Conservation (phyloP, 352 stramenopile species). For the Globisporangium splendens region DNA sequence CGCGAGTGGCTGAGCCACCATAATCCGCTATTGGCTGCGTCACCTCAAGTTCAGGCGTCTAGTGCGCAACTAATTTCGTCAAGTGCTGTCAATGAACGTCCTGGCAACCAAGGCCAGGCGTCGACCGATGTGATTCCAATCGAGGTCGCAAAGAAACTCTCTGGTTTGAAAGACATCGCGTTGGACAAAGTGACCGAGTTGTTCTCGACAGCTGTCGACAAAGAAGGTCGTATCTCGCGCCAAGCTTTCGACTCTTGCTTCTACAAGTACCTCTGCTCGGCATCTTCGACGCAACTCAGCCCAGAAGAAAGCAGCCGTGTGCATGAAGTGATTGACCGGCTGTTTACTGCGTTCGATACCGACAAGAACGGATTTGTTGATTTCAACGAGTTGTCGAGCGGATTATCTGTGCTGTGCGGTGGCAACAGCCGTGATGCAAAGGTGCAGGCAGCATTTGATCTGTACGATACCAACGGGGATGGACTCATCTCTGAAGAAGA, state of each 20-base stretch:
- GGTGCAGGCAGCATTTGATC: constrained; percentile 72
- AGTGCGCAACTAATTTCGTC: background rate
- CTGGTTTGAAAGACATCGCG: constrained; percentile 56
- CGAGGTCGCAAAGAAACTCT: constrained; percentile 69
- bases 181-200: constrained; percentile 59
- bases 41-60: background rate
- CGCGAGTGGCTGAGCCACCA: constrained; percentile 68
- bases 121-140: constrained; percentile 44
- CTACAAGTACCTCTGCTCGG: constrained; percentile 57
- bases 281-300: constrained; percentile 29
- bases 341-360: constrained; percentile 80
- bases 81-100: background rate
- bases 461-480: constrained; percentile 83
- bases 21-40: constrained; percentile 20
- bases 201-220: constrained; percentile 47
- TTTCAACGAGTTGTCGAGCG: constrained; percentile 71
- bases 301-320: constrained; percentile 47
- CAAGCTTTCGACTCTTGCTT: constrained; percentile 74
- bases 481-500: constrained; percentile 82
- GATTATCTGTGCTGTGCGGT: constrained; percentile 67
- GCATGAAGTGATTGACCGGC: constrained; percentile 65
- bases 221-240: constrained; percentile 52
- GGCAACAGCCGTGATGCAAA: constrained; percentile 55
- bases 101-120: background rate
- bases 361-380: constrained; percentile 72